Percentiles rank a stretch among this genome's conserved stretches.
Conservation (phyloP, 306 rosid species). For the Sophora flavescens region DNA sequence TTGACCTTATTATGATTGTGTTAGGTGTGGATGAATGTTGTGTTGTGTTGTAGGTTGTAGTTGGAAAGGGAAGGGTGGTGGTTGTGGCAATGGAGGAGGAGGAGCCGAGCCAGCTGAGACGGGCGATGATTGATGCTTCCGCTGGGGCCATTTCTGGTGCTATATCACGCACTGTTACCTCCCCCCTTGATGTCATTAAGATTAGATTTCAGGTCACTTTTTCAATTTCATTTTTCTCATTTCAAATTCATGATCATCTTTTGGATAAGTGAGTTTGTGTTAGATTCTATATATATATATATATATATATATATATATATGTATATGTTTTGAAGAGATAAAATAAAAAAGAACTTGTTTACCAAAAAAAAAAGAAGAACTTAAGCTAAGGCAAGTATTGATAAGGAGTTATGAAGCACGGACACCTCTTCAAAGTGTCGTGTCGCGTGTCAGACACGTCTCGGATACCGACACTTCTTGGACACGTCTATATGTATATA, state of each 20-base stretch:
- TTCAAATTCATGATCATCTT: neutral
- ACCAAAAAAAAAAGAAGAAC: neutral
- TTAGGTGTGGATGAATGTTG: neutral
- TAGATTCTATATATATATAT: neutral
- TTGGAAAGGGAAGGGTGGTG: constrained; percentile 43
- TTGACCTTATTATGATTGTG: neutral
- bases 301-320: neutral
- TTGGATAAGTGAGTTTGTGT: constrained; percentile 3
- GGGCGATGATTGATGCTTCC: constrained; percentile 67
- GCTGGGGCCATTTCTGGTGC: constrained; percentile 93
- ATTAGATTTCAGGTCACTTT: constrained; percentile 88
- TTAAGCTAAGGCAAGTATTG: neutral
- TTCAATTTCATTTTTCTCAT: no score
- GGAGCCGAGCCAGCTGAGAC: constrained; percentile 78
- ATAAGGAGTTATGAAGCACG: no score
- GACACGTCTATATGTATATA: no score
- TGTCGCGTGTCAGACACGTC: no score
- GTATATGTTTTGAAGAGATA: neutral
- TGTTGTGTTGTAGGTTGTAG: constrained; percentile 46
- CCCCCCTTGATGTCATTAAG: constrained; percentile 97
- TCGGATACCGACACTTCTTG: no score
- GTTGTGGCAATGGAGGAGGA: constrained; percentile 76
- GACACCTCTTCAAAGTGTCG: no score
- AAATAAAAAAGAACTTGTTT: neutral
- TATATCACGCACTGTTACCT: constrained; percentile 83